Evolutionary conservation across 2,329 filamentous ascomycete genomes (phyloP), one percentile per base, ranked within the genome.

Genomic region (Colletotrichum ledebouriae): DNA sequence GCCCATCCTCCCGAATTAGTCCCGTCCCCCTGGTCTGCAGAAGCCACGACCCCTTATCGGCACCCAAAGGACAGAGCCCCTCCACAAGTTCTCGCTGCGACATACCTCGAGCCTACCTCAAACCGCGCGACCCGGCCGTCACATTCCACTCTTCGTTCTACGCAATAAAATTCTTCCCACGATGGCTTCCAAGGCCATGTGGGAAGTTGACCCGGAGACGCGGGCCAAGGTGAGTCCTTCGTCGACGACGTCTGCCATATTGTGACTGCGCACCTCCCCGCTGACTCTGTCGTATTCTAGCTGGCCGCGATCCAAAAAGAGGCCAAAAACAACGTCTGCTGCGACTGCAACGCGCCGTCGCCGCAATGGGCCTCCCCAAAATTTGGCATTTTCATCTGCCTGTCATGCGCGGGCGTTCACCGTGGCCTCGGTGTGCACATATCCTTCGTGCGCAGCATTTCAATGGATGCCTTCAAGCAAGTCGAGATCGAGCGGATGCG

Each of bases 311-410:
- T 98, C 74, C 94, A 97, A 80, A 97, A 97, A 80, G 91, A 91
- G 74, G 91, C 94, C 74, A 90, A 91, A 74, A 99, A 99, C 82
- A 94, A 92, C 78, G 83, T 89, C 75, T 99, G 96, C 84, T 95
- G 94, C 83, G 96, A 99, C 83, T 99, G 96, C 85, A 90, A 90
- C 78, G 95, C 96, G 50, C 95, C 96, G 22, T 97, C 94, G 75
- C 96, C 96, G 71, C 96, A 99, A 91, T 99, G 96, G 96, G 95
- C 96, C 73, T 87, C 94, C 42, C 96, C 96, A 72, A 99, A 99
- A 82, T 97, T 99, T 78, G 95, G 95, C 77, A 93, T 97, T 80
- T 99, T 99, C 84, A 98, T 99, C 86, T 99, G 96, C 82, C 90
- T 99, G 59, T 93, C 92, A 71, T 99, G 96, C 84, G 95, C 94